Conservation (phyloP, 176 grass and related monocot genomes). For the Secale cereale region DNA sequence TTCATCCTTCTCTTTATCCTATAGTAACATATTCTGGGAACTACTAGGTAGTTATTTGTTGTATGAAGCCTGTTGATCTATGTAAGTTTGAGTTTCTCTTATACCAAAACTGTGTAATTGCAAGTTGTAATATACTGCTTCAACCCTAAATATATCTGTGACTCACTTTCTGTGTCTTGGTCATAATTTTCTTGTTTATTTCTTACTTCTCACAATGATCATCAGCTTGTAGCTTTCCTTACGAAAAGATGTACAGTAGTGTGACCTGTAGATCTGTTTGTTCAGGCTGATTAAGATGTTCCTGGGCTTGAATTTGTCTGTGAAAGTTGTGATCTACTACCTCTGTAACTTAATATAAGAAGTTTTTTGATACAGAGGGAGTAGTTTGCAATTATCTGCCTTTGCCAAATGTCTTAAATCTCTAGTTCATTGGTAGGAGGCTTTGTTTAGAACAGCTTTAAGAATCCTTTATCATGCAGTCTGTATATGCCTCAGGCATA, state of each 20-base stretch:
- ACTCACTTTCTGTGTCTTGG: neutral
- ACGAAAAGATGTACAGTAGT: neutral
- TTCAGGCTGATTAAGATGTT: neutral
- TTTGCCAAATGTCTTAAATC: neutral
- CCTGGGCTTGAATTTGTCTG: neutral
- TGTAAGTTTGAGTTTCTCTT: neutral
- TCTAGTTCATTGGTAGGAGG: constrained; percentile 1
- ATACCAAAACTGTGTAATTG: neutral
- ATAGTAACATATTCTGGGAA: constrained; percentile 3
- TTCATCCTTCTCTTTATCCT: neutral
- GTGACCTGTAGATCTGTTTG: neutral
- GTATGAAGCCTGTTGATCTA: neutral
- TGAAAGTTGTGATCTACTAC: neutral
- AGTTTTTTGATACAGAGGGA: no score
- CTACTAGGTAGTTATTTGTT: neutral
- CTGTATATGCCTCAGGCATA: neutral
- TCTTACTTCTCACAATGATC: neutral
- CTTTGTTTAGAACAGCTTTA: neutral
- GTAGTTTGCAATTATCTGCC: neutral
- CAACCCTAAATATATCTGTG: neutral
- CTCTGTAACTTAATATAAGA: no score
- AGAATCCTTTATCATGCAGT: neutral
- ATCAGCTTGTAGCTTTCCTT: neutral
- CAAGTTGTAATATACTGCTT: neutral
- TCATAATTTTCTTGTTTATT: neutral